phyloP scores from a whole-genome alignment of 768 basidiomycete species.

The Mycena amicta region DNA sequence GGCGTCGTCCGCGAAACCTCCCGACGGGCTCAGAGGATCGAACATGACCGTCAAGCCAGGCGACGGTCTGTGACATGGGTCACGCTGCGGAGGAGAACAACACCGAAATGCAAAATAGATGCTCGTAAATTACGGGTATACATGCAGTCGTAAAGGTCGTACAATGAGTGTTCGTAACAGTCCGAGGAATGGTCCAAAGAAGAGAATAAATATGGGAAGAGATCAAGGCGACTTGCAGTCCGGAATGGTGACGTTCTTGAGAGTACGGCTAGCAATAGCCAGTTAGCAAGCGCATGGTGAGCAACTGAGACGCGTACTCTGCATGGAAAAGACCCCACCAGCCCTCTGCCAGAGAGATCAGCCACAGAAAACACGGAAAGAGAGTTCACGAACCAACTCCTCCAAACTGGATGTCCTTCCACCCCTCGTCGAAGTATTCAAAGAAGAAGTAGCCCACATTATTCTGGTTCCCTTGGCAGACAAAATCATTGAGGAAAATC shows the following conservation, averaged over 20 bases:
- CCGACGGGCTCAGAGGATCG: constrained; percentile 60
- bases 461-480: constrained; percentile 84
- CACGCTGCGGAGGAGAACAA: neutral
- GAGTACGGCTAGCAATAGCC: constrained; percentile 59
- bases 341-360: too few relatives aligned
- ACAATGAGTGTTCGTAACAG: neutral
- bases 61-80: neutral
- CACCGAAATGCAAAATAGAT: neutral
- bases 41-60: constrained; percentile 49
- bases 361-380: too few relatives aligned
- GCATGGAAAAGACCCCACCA: constrained; percentile 29
- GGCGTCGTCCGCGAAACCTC: constrained; percentile 52
- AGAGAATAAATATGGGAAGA: neutral
- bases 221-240: constrained; percentile 41
- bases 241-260: constrained; percentile 74
- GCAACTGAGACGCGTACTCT: constrained; percentile 20
- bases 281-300: too few relatives aligned
- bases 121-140: neutral
- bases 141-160: neutral
- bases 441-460: constrained; percentile 89
- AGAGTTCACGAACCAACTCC: too few relatives aligned
- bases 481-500: constrained; percentile 83
- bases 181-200: neutral
- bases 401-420: constrained; percentile 60
- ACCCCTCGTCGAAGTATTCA: constrained; percentile 4